Evolutionary conservation across 805 yeast species (phyloP).

Genomic region (Wickerhamomyces pijperi): DNA sequence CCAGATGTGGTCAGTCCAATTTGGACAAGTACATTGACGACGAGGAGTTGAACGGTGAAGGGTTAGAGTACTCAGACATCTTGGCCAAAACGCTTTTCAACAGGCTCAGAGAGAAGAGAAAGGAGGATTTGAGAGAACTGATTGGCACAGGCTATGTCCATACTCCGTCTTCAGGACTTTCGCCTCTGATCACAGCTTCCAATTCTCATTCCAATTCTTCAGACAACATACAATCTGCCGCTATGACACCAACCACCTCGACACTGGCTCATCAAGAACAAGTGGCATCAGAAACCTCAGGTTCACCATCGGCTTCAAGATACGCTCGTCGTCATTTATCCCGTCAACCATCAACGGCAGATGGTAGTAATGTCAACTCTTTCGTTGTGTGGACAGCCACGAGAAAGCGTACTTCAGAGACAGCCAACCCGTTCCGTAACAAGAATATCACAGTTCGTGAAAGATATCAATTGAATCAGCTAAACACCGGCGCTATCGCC

Average conservation of each 20-base stretch:
- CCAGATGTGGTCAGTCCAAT: constrained; percentile 54
- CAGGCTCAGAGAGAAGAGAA: constrained; percentile 22
- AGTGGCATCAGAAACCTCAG: too few species aligned
- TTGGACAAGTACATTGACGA: constrained; percentile 56
- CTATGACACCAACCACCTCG: constrained; percentile 3
- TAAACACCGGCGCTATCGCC: constrained; percentile 84
- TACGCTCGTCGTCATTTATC: constrained; percentile 12
- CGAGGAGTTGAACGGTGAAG: constrained; percentile 71
- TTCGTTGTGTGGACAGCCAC: constrained; percentile 95
- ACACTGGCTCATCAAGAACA: not conserved
- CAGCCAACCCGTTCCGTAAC: constrained; percentile 58
- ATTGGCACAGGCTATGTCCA: not conserved
- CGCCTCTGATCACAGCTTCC: constrained; percentile 1
- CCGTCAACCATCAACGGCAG: constrained; percentile 33
- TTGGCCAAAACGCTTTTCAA: constrained; percentile 45
- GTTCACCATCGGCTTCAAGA: too few species aligned
- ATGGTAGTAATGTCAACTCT: constrained; percentile 48
- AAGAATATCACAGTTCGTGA: constrained; percentile 57
- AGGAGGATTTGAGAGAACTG: not conserved
- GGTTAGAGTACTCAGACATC: constrained; percentile 52
- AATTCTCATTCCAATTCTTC: constrained; percentile 1
- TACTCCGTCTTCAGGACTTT: not conserved
- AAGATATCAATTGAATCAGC: constrained; percentile 74
- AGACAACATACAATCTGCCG: not conserved
- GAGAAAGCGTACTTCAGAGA: constrained; percentile 69